Evolutionary conservation across 2,329 filamentous ascomycete genomes (phyloP).

Genomic region (Cladosporium sp.): DNA sequence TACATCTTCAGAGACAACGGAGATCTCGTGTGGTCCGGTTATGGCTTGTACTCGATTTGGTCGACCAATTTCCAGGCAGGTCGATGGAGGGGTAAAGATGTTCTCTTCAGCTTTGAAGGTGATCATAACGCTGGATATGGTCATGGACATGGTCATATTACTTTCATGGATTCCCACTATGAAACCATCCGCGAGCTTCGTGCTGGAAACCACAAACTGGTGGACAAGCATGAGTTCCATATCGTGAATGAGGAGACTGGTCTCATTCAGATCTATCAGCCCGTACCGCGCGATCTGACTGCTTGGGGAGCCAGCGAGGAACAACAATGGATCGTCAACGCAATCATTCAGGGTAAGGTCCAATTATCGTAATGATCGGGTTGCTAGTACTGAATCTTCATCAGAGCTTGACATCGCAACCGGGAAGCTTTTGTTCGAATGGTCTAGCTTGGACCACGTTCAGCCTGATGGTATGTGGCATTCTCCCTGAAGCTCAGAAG

Average conservation of each 20-base stretch:
- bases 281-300: constrained; percentile 31
- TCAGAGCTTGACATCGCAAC: constrained; percentile 45
- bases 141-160: constrained; percentile 47
- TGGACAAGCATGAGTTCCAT: constrained; percentile 50
- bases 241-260: constrained; percentile 50
- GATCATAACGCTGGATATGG: constrained; percentile 49
- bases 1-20: constrained; percentile 50
- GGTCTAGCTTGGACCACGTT: constrained; percentile 49
- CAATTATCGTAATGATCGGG: no score
- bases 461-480: constrained; percentile 29
- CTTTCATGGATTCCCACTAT: constrained; percentile 51
- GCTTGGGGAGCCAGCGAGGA: constrained; percentile 9
- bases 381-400: no score
- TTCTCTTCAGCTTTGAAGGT: constrained; percentile 50
- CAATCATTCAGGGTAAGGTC: constrained; percentile 11
- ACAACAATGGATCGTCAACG: constrained; percentile 16
- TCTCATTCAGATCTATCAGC: constrained; percentile 49
- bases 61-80: constrained; percentile 47
- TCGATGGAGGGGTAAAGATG: constrained; percentile 42
- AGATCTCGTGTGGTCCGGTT: constrained; percentile 48
- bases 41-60: constrained; percentile 44
- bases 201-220: constrained; percentile 43
- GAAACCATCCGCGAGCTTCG: constrained; percentile 51
- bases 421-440: constrained; percentile 51
- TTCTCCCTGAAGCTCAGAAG: background rate